These are phyloP conservation scores for Trichophyton rubrum DNA, from an alignment of 2,329 filamentous ascomycete genomes.

Conservation along the genomic window DNA sequence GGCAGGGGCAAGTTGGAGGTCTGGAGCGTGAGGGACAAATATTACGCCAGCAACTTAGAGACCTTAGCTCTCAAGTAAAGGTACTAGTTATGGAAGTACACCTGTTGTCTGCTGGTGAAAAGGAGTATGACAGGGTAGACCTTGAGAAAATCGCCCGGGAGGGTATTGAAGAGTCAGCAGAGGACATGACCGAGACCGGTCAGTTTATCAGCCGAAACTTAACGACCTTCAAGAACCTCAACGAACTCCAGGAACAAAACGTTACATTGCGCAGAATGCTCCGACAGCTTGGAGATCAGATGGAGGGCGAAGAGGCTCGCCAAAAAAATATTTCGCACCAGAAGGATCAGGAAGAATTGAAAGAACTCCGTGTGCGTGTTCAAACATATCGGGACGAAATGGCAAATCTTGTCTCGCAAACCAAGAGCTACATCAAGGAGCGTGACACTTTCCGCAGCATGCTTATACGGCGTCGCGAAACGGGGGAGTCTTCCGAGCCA, in stretches of 20 bases:
- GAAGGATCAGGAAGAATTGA: constrained; percentile 55
- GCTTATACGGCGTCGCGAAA: constrained; percentile 63
- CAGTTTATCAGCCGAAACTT: constrained; percentile 79
- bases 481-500: constrained; percentile 47
- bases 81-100: constrained; percentile 80
- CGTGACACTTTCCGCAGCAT: constrained; percentile 96
- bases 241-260: constrained; percentile 79
- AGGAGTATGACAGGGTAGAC: constrained; percentile 61
- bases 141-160: constrained; percentile 67
- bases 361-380: constrained; percentile 58
- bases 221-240: constrained; percentile 77
- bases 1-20: constrained; percentile 57
- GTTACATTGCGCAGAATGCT: constrained; percentile 70
- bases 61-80: constrained; percentile 81
- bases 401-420: constrained; percentile 64
- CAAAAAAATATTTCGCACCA: constrained; percentile 43
- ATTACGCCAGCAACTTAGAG: constrained; percentile 72
- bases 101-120: constrained; percentile 60
- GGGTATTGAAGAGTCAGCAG: constrained; percentile 57
- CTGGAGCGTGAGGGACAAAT: constrained; percentile 58
- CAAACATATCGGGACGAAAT: constrained; percentile 75
- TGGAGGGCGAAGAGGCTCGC: constrained; percentile 81
- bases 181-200: constrained; percentile 72
- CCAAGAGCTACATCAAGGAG: constrained; percentile 89
- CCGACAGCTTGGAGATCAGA: constrained; percentile 70